These are phyloP conservation scores for Alternaria burnsii DNA, from an alignment of 2,329 filamentous ascomycete genomes.

Conservation along the genomic window DNA sequence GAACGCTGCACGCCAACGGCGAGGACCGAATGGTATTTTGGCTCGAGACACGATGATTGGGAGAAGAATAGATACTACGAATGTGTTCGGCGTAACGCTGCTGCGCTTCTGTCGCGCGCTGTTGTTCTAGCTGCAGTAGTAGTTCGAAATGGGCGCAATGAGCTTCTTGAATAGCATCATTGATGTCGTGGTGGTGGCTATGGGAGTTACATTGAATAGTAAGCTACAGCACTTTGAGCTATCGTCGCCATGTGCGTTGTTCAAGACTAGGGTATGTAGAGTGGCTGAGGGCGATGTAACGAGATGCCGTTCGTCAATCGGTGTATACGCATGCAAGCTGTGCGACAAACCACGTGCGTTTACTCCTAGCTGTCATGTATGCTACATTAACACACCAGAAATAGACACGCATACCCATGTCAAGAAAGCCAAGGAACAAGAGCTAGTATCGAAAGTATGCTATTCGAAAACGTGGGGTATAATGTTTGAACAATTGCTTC, in stretches of 20 bases:
- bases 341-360: not conserved
- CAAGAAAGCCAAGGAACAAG: not conserved
- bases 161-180: slow-evolving; percentile 1
- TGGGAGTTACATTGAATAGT: not conserved
- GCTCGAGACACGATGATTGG: slow-evolving; percentile 9
- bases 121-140: not conserved
- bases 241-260: not conserved
- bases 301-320: not conserved
- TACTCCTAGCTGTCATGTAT: slow-evolving; percentile 2
- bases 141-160: not conserved
- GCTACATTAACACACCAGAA: not conserved
- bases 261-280: not conserved
- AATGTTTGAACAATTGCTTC: slow-evolving; percentile 11
- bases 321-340: not conserved
- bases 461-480: slow-evolving; percentile 14
- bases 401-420: not conserved
- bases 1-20: slow-evolving; percentile 21
- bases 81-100: not conserved
- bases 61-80: not conserved
- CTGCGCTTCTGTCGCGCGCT: not conserved
- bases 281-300: not conserved
- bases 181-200: slow-evolving; percentile 4
- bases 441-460: not conserved
- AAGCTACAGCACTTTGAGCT: not conserved
- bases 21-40: slow-evolving; percentile 20